A percentile compares a stretch with the other conserved stretches of the same genome.
Evolutionary conservation across 768 basidiomycete genomes (phyloP).

Genomic region (Termitomyces sp.): DNA sequence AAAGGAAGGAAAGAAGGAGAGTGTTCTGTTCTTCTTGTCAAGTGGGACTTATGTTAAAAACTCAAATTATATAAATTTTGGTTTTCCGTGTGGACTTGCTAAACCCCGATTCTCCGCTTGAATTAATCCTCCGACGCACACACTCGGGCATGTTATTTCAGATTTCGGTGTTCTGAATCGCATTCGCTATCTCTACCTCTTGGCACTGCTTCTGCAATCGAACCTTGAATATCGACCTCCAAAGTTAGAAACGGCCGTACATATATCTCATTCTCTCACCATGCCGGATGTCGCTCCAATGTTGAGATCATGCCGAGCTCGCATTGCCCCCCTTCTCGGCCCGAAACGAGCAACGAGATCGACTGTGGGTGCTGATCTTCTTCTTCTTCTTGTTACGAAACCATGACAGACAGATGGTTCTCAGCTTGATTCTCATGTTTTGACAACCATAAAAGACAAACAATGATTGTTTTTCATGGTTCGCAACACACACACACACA

Average conservation of each 20-base stretch:
- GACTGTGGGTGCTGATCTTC: neutral
- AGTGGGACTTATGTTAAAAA: neutral
- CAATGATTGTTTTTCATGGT: neutral
- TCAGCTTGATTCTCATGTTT: neutral
- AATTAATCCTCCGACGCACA: neutral
- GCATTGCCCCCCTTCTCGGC: neutral
- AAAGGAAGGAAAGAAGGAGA: neutral
- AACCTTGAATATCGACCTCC: neutral
- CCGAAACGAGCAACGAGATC: neutral
- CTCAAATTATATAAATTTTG: neutral
- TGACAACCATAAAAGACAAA: neutral
- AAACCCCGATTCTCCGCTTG: neutral
- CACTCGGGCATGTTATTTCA: too few relatives aligned
- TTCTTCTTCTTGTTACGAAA: neutral
- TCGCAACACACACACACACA: too few relatives aligned
- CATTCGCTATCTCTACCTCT: neutral
- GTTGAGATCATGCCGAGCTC: neutral
- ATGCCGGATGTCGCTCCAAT: neutral
- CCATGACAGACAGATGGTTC: neutral
- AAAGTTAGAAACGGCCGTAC: neutral
- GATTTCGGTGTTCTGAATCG: neutral
- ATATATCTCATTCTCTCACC: neutral
- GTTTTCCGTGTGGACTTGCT: neutral
- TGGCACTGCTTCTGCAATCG: too few relatives aligned
- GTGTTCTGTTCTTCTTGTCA: neutral